Conservation (phyloP, 2,329 filamentous ascomycete genomes). For the Thielaviopsis euricoi region DNA sequence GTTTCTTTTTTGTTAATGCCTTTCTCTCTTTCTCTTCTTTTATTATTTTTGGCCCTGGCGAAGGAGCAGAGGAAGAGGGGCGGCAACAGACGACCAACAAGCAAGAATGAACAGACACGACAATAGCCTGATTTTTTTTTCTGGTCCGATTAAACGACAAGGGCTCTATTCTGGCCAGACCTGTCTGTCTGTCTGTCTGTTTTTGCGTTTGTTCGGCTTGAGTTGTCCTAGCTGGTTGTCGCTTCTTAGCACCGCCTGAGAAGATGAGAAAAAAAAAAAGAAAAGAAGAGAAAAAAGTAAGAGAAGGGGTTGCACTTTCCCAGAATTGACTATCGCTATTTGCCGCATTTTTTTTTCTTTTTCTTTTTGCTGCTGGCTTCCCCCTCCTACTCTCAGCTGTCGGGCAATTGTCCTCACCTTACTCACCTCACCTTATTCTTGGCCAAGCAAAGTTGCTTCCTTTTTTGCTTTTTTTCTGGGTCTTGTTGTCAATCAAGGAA, state of each 20-base stretch:
- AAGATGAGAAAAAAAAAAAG: background rate
- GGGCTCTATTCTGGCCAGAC: no score
- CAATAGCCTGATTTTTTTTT: background rate
- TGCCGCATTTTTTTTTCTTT: background rate
- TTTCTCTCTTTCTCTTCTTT: background rate
- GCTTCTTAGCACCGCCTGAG: no score
- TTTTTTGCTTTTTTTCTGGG: background rate
- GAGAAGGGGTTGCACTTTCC: background rate
- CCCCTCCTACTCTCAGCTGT: background rate
- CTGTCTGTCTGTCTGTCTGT: background rate
- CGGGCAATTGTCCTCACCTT: background rate
- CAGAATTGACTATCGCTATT: background rate
- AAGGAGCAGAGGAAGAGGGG: background rate
- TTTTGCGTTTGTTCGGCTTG: background rate
- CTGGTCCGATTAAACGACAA: background rate
- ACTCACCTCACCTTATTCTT: background rate
- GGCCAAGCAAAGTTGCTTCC: no score
- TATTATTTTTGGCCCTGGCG: background rate
- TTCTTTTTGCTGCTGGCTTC: background rate
- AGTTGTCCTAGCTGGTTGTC: background rate
- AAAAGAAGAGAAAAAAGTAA: background rate
- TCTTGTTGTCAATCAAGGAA: no score
- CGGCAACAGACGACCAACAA: background rate
- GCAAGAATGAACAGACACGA: background rate
- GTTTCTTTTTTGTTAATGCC: background rate